phyloP scores from a whole-genome alignment of 257 asterid species.

The Lithospermum erythrorhizon region DNA sequence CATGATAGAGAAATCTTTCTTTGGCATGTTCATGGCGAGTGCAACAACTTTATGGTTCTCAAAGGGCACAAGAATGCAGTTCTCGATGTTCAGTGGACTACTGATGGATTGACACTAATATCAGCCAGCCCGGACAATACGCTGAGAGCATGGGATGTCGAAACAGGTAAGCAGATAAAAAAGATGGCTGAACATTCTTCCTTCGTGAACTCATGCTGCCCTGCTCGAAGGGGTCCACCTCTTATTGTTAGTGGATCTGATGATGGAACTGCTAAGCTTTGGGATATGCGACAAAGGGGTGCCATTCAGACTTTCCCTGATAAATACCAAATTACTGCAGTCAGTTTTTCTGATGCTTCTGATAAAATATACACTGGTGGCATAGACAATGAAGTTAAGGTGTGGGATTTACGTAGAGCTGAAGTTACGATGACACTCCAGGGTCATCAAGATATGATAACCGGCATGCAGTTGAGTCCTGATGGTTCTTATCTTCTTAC shows the following conservation, averaged over 20 bases:
- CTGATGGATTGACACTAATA: constrained; percentile 78
- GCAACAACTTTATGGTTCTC: constrained; percentile 82
- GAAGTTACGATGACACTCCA: constrained; percentile 93
- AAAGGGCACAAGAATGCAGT: constrained; percentile 96
- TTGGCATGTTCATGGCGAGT: constrained; percentile 79
- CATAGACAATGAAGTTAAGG: constrained; percentile 81
- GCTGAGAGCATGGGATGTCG: constrained; percentile 91
- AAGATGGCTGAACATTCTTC: constrained; percentile 88
- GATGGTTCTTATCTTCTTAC: constrained; percentile 97
- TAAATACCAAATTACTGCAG: constrained; percentile 93
- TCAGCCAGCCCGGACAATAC: constrained; percentile 96
- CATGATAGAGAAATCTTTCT: constrained; percentile 87
- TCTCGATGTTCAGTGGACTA: constrained; percentile 85
- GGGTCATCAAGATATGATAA: constrained; percentile 89
- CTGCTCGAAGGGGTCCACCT: constrained; percentile 95
- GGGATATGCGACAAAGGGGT: constrained; percentile 99
- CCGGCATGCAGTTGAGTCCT: constrained; percentile 94
- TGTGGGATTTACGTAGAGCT: constrained; percentile 85
- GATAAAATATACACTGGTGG: constrained; percentile 93
- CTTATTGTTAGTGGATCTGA: constrained; percentile 95
- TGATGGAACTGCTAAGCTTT: constrained; percentile 94
- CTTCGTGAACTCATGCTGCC: constrained; percentile 82
- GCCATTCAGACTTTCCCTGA: constrained; percentile 93
- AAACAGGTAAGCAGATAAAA: constrained; percentile 85
- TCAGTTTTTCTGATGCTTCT: constrained; percentile 90